These are phyloP conservation scores for Acrocalymma vagum DNA, from an alignment of 2,329 filamentous ascomycete genomes.

Conservation along the genomic window DNA sequence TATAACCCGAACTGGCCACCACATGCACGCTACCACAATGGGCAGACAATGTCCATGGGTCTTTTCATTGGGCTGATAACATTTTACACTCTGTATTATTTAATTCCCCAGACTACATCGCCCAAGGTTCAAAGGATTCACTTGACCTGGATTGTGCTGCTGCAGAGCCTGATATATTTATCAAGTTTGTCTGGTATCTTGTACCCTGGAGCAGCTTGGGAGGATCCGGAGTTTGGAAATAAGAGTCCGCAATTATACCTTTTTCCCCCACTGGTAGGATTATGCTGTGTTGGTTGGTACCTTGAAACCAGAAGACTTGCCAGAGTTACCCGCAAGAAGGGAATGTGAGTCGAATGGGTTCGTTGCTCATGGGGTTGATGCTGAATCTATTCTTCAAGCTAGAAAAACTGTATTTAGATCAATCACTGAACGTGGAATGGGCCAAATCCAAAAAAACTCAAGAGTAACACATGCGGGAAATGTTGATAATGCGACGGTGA, in stretches of 20 bases:
- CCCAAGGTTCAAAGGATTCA: not conserved
- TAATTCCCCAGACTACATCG: not conserved
- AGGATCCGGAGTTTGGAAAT: constrained; percentile 58
- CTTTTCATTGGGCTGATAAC: constrained; percentile 49
- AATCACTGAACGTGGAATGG: too few species aligned
- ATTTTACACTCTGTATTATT: constrained; percentile 38
- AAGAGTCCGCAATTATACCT: constrained; percentile 46
- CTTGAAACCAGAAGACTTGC: too few species aligned
- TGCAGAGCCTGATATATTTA: constrained; percentile 56
- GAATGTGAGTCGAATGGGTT: too few species aligned
- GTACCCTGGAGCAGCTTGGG: constrained; percentile 55
- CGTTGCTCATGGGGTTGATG: too few species aligned
- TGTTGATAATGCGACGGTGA: too few species aligned
- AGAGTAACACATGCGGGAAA: too few species aligned
- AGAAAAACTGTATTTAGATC: too few species aligned
- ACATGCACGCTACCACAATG: constrained; percentile 63
- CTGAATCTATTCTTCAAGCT: too few species aligned
- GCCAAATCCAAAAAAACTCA: too few species aligned
- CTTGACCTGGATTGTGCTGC: constrained; percentile 27
- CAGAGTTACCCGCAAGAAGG: too few species aligned
- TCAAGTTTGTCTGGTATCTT: constrained; percentile 54
- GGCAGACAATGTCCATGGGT: constrained; percentile 61
- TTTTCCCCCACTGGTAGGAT: constrained; percentile 29
- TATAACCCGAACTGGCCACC: constrained; percentile 59
- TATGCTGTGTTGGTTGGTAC: constrained; percentile 40